Conservation (phyloP, 768 basidiomycete species). For the Podaxis pistillaris region DNA sequence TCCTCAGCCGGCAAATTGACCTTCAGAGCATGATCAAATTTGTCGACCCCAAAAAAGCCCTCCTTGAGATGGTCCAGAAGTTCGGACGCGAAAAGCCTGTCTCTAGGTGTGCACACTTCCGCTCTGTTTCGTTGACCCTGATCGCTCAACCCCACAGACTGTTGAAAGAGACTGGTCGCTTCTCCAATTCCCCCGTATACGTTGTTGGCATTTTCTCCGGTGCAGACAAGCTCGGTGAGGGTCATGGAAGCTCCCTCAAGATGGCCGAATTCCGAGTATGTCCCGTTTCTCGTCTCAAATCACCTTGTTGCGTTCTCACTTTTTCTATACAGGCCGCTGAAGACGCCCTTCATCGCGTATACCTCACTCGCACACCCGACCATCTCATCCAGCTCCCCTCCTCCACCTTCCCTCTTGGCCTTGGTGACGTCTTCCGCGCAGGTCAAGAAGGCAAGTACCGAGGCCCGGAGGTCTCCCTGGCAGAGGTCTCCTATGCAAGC, state of each 20-base stretch:
- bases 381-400: slow-evolving; percentile 70
- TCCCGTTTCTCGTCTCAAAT: background rate
- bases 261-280: slow-evolving; percentile 94
- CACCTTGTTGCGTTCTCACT: background rate
- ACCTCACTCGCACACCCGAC: slow-evolving; percentile 75
- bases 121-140: slow-evolving; percentile 24
- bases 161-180: slow-evolving; percentile 90
- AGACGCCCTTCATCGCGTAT: slow-evolving; percentile 79
- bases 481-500: slow-evolving; percentile 70
- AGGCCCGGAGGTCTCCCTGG: slow-evolving; percentile 53
- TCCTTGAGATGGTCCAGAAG: slow-evolving; percentile 74
- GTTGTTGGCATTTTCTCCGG: slow-evolving; percentile 95
- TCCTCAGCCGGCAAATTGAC: slow-evolving; percentile 85
- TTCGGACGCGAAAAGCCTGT: slow-evolving; percentile 68
- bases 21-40: slow-evolving; percentile 40
- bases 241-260: slow-evolving; percentile 86
- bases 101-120: slow-evolving; percentile 45
- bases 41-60: slow-evolving; percentile 53
- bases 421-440: slow-evolving; percentile 52
- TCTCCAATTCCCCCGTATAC: slow-evolving; percentile 87
- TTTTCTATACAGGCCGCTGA: slow-evolving; percentile 69
- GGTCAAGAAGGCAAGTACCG: slow-evolving; percentile 46
- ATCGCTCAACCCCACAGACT: slow-evolving; percentile 44
- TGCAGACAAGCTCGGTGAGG: slow-evolving; percentile 85
- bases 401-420: slow-evolving; percentile 61